Conservation (phyloP, 352 stramenopile species). For the Phytophthora citricola region DNA sequence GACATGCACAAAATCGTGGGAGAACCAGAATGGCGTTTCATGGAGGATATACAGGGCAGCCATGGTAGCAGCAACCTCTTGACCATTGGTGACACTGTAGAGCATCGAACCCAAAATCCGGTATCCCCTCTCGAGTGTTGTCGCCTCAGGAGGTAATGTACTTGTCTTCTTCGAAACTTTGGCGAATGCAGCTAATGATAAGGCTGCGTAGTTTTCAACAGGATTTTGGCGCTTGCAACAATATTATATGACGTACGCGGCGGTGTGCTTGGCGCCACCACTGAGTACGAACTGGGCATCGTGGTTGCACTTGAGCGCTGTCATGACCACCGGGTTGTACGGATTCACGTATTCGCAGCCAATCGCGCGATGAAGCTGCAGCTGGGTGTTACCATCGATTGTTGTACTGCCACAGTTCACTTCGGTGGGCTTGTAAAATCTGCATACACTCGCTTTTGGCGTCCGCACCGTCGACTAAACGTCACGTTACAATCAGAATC, state of each 20-base stretch:
- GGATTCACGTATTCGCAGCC: slow-evolving; percentile 41
- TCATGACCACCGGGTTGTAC: slow-evolving; percentile 28
- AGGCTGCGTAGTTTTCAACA: slow-evolving; percentile 27
- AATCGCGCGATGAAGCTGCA: slow-evolving; percentile 14
- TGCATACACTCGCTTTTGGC: slow-evolving; percentile 20
- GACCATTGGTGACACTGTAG: slow-evolving; percentile 19
- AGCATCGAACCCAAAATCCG: slow-evolving; percentile 26
- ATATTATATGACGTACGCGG: slow-evolving; percentile 38
- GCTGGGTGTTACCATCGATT: neutral
- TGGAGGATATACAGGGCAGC: neutral
- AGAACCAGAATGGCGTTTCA: too few relatives aligned
- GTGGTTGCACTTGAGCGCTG: slow-evolving; percentile 33
- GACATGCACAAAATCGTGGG: too few relatives aligned
- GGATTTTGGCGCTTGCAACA: slow-evolving; percentile 36
- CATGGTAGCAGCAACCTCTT: slow-evolving; percentile 26
- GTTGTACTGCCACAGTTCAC: neutral
- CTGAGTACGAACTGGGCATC: slow-evolving; percentile 28
- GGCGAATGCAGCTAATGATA: slow-evolving; percentile 20
- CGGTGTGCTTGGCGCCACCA: slow-evolving; percentile 17
- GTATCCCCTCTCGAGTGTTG: slow-evolving; percentile 10
- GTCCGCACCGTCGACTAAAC: neutral
- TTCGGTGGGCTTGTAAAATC: slow-evolving; percentile 32
- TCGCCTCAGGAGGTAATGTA: too few relatives aligned
- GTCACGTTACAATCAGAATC: too few relatives aligned
- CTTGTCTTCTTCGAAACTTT: slow-evolving; percentile 2